Evolutionary conservation across 139 green algal genomes (phyloP).

Genomic region (Picochlorum sp.): DNA sequence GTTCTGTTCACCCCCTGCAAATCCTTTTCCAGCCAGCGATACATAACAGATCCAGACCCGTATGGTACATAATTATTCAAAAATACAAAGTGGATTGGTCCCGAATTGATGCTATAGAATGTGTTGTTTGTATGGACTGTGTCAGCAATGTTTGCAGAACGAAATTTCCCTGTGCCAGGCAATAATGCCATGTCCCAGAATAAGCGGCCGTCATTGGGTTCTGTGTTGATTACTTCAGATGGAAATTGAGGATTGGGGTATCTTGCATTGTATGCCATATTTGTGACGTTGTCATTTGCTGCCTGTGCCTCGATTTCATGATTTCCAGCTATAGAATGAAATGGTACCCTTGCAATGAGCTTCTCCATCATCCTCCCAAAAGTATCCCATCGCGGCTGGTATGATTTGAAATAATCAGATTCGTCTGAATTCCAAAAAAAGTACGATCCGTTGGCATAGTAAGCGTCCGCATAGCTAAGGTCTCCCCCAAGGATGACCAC

Average conservation of each 20-base stretch:
- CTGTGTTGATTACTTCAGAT: too few species aligned
- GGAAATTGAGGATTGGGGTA: not conserved
- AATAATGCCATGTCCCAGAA: not conserved
- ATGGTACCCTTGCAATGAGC: not conserved
- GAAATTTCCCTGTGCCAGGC: not conserved
- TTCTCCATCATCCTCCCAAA: not conserved
- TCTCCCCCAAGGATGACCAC: not conserved
- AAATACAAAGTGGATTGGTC: not conserved
- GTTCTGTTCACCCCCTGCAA: slow-evolving; percentile 44
- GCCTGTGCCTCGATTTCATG: not conserved
- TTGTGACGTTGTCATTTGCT: not conserved
- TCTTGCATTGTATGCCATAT: not conserved
- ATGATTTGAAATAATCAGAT: not conserved
- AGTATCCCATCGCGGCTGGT: not conserved
- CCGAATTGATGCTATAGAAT: not conserved
- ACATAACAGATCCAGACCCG: slow-evolving; percentile 24
- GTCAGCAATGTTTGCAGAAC: not conserved
- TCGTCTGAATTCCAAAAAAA: not conserved
- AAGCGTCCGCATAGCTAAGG: not conserved
- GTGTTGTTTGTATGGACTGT: not conserved
- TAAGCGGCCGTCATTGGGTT: not conserved
- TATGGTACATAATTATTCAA: slow-evolving; percentile 11
- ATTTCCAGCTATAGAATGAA: not conserved
- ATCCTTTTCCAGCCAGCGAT: slow-evolving; percentile 57
- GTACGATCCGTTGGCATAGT: not conserved